Evolutionary conservation across 2,329 filamentous ascomycete species (phyloP).

Genomic region (Pseudogymnoascus sp.): DNA sequence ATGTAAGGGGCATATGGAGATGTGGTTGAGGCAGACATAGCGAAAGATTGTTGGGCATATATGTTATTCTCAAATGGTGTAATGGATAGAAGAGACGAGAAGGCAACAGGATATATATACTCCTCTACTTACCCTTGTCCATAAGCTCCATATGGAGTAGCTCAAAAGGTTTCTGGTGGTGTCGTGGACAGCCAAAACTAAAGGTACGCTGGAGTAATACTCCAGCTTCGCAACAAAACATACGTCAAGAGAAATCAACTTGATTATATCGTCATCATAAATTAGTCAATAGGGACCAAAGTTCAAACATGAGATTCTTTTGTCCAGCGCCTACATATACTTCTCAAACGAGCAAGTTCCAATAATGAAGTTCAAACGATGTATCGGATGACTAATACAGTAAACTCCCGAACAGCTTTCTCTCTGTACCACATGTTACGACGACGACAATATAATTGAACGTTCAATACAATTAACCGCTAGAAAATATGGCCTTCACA

Average conservation of each 20-base stretch:
- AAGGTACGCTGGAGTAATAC: background rate
- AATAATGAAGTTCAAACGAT: background rate
- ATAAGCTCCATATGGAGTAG: background rate
- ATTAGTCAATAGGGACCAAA: background rate
- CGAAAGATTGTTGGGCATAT: background rate
- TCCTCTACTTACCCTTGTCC: background rate
- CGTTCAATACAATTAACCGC: background rate
- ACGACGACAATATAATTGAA: background rate
- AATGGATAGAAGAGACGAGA: background rate
- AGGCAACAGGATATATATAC: background rate
- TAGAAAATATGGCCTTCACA: constrained; percentile 72
- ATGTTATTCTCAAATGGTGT: background rate
- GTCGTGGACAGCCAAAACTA: background rate
- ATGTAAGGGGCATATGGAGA: background rate
- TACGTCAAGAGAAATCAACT: background rate
- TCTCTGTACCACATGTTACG: background rate
- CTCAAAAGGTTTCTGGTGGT: background rate
- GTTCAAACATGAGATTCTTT: background rate
- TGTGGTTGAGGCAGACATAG: background rate
- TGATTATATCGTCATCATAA: background rate
- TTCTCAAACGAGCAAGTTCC: background rate
- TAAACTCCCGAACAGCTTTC: background rate
- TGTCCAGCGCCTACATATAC: background rate
- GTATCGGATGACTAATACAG: background rate
- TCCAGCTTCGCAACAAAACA: background rate